Conservation (phyloP, 257 asterid genomes). For the Gardenia jasminoides region DNA sequence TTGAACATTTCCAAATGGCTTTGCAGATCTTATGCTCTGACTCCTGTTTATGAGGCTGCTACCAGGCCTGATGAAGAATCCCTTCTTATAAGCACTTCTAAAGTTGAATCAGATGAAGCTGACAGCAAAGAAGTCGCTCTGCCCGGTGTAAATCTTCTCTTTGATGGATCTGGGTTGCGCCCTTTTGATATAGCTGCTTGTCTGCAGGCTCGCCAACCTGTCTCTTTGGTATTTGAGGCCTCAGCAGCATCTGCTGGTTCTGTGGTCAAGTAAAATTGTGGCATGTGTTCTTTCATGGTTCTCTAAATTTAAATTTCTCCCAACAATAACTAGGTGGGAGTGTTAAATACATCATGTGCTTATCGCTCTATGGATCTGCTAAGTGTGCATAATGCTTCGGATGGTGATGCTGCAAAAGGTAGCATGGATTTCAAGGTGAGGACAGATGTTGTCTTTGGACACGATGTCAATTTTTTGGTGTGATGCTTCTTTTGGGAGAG, state of each 20-base stretch:
- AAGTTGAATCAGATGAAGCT: conserved; percentile 70
- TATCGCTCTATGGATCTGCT: conserved; percentile 7
- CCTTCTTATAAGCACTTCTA: conserved; percentile 41
- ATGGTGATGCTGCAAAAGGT: conserved; percentile 6
- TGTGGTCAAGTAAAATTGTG: conserved; percentile 42
- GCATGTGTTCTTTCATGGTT: conserved; percentile 8
- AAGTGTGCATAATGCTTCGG: background rate
- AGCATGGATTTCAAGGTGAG: background rate
- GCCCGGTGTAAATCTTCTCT: conserved; percentile 92
- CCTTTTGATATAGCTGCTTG: conserved; percentile 97
- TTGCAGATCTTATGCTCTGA: conserved; percentile 83
- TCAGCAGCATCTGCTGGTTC: conserved; percentile 72
- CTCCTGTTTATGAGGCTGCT: conserved; percentile 73
- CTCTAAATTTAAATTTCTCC: conserved; percentile 15
- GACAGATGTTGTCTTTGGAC: background rate
- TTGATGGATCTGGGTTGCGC: conserved; percentile 82
- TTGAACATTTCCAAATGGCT: conserved; percentile 15
- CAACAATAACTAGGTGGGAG: conserved; percentile 8
- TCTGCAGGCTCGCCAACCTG: conserved; percentile 97
- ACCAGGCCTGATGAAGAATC: conserved; percentile 63
- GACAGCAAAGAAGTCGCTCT: conserved; percentile 85
- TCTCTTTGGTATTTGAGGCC: conserved; percentile 84
- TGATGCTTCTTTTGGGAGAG: background rate
- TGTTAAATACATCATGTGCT: conserved; percentile 5
- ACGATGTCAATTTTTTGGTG: background rate